Conservation (phyloP, 2,329 filamentous ascomycete species). For the Mycocentrospora acerina region DNA sequence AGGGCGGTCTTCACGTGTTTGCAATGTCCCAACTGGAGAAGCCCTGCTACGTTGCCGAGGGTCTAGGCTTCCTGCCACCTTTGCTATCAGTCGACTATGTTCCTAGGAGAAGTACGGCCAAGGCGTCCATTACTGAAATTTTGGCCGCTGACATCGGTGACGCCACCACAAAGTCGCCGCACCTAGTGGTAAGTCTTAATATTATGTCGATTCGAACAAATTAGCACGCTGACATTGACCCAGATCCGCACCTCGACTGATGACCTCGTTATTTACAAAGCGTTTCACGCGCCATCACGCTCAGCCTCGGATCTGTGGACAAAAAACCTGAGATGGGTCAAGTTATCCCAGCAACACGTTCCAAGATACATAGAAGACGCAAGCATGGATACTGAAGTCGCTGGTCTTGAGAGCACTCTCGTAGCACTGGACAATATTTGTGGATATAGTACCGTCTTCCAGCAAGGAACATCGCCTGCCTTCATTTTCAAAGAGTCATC, state of each 20-base stretch:
- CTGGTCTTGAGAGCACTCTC: conserved; percentile 51
- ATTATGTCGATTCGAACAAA: background rate
- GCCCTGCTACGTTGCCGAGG: conserved; percentile 73
- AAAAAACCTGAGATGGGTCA: conserved; percentile 70
- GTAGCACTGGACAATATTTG: conserved; percentile 64
- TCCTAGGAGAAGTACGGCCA: conserved; percentile 68
- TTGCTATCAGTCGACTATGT: conserved; percentile 71
- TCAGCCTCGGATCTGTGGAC: conserved; percentile 50
- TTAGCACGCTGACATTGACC: conserved; percentile 4
- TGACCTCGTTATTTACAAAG: conserved; percentile 85
- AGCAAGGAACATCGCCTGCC: conserved; percentile 75
- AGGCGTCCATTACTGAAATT: conserved; percentile 76
- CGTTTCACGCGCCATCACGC: conserved; percentile 58
- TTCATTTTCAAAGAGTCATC: conserved; percentile 83
- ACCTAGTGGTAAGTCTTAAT: conserved; percentile 69
- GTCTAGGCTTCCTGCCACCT: conserved; percentile 75
- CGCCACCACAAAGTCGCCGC: conserved; percentile 66
- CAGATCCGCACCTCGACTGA: conserved; percentile 77
- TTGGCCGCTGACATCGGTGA: conserved; percentile 85
- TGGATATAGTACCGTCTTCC: conserved; percentile 79
- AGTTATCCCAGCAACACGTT: conserved; percentile 68
- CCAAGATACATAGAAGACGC: conserved; percentile 58
- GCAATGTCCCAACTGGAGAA: conserved; percentile 71
- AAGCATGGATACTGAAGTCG: conserved; percentile 52
- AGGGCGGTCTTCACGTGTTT: conserved; percentile 78